Percentiles rank a stretch among this genome's conserved stretches.
These are phyloP conservation scores for Boletellus sp. DNA, from an alignment of 768 basidiomycete genomes.

Conservation along the genomic window DNA sequence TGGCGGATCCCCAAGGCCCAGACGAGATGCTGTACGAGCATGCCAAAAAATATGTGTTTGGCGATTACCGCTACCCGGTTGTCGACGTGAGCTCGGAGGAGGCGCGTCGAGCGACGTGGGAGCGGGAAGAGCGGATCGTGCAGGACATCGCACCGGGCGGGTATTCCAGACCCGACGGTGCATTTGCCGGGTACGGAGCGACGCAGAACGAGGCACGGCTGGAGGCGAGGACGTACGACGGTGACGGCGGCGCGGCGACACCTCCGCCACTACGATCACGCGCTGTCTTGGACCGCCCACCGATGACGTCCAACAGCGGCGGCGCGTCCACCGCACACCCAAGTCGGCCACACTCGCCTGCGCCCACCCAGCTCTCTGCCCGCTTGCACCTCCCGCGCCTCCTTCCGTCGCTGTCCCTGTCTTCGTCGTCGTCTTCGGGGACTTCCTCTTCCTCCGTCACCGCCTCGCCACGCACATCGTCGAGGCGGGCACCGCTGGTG, in stretches of 20 bases:
- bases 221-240: slow-evolving; percentile 5
- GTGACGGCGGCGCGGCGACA: slow-evolving; percentile 1
- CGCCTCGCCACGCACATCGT: neutral
- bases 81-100: slow-evolving; percentile 76
- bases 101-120: slow-evolving; percentile 29
- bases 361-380: neutral
- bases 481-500: slow-evolving; percentile 18
- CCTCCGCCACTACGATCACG: slow-evolving; percentile 10
- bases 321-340: slow-evolving; percentile 7
- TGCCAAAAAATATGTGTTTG: slow-evolving; percentile 78
- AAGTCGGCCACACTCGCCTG: slow-evolving; percentile 2
- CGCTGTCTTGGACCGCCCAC: slow-evolving; percentile 5
- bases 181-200: slow-evolving; percentile 23
- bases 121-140: slow-evolving; percentile 28
- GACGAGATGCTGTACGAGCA: slow-evolving; percentile 78
- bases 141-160: slow-evolving; percentile 19
- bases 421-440: neutral
- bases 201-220: slow-evolving; percentile 16
- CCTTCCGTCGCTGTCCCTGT: neutral
- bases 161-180: neutral
- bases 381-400: slow-evolving; percentile 15
- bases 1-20: slow-evolving; percentile 51
- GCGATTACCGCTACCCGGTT: slow-evolving; percentile 86
- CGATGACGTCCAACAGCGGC: slow-evolving; percentile 4
- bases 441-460: too few species aligned